Conservation (phyloP, 176 grass and related monocot genomes). For the Eleusine indica region DNA sequence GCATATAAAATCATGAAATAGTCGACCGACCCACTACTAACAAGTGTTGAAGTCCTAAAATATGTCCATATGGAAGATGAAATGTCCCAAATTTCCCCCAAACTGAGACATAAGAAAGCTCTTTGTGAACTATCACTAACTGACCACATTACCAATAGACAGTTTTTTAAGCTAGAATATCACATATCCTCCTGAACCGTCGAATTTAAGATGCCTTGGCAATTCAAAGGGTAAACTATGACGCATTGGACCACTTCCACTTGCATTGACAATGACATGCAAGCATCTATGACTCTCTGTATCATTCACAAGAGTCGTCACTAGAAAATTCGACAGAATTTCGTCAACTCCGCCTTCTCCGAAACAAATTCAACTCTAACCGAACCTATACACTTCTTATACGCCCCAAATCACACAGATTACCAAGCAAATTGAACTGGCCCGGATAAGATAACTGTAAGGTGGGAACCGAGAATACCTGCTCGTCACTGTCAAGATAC, state of each 20-base stretch:
- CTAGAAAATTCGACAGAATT: not conserved
- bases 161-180: not conserved
- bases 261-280: not conserved
- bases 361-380: not conserved
- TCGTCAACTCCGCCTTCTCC: not conserved
- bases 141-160: not conserved
- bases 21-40: not conserved
- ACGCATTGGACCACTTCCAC: not conserved
- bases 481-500: constrained; percentile 72
- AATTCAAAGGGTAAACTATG: not conserved
- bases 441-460: not conserved
- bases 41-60: not conserved
- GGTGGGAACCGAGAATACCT: constrained; percentile 23
- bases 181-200: not conserved
- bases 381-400: no score
- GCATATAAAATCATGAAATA: not conserved
- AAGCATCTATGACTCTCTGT: not conserved
- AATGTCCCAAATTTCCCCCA: not conserved
- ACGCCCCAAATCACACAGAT: not conserved
- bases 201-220: not conserved
- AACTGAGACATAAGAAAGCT: not conserved
- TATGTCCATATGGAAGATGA: not conserved
- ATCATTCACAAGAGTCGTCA: not conserved
- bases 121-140: not conserved
- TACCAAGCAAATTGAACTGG: not conserved